Conservation (phyloP, 768 basidiomycete genomes). For the Tephrocybe rancida region DNA sequence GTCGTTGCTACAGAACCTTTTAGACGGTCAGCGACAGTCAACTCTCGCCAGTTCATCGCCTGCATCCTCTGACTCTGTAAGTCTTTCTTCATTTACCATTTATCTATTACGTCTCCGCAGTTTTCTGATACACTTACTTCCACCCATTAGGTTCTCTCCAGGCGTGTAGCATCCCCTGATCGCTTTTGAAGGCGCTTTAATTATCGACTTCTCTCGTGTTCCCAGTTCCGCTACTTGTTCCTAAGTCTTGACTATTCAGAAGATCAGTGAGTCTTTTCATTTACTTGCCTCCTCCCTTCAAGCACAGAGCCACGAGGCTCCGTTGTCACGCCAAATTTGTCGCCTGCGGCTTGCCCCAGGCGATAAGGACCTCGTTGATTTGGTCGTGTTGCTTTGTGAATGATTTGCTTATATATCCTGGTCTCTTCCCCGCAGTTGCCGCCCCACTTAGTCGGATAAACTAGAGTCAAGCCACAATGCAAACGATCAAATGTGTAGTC, state of each 20-base stretch:
- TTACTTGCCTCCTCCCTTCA: slow-evolving; percentile 10
- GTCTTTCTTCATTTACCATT: background rate
- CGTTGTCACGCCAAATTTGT: slow-evolving; percentile 37
- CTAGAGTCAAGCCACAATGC: slow-evolving; percentile 56
- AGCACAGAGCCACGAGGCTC: slow-evolving; percentile 41
- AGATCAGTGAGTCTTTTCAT: slow-evolving; percentile 18
- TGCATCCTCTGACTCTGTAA: slow-evolving; percentile 19
- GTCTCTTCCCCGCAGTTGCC: slow-evolving; percentile 12
- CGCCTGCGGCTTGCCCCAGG: slow-evolving; percentile 25
- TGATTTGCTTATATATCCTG: slow-evolving; percentile 19
- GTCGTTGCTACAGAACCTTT: slow-evolving; percentile 46
- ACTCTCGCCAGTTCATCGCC: slow-evolving; percentile 28
- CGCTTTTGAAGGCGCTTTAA: slow-evolving; percentile 29
- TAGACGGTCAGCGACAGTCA: slow-evolving; percentile 44
- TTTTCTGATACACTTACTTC: background rate
- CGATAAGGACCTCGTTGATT: slow-evolving; percentile 25
- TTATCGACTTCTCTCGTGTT: slow-evolving; percentile 29
- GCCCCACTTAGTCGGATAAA: slow-evolving; percentile 12
- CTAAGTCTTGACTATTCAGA: slow-evolving; percentile 20
- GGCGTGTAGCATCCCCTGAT: slow-evolving; percentile 27
- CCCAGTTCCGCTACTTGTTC: slow-evolving; percentile 21
- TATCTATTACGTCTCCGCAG: background rate
- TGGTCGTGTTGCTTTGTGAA: slow-evolving; percentile 12
- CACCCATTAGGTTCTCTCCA: slow-evolving; percentile 21
- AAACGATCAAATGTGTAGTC: slow-evolving; percentile 97